phyloP scores from a whole-genome alignment of 2,329 filamentous ascomycete species.

The Phyllosticta citribraziliensis region DNA sequence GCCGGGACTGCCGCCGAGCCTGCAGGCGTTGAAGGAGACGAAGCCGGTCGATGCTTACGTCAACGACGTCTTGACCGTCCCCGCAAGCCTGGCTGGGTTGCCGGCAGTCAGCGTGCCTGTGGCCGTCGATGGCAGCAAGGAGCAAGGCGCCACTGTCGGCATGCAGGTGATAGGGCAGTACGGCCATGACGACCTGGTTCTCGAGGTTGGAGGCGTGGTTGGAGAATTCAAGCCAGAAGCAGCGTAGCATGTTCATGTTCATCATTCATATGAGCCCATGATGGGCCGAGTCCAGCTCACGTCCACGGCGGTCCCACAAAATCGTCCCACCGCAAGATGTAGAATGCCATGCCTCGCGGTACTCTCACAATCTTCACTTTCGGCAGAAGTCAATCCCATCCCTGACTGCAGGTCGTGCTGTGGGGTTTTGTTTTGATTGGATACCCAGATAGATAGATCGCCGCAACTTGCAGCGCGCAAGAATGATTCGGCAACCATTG shows the following conservation, averaged over 20 bases:
- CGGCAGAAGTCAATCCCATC: too few species aligned
- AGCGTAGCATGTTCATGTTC: not conserved
- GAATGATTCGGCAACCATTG: too few species aligned
- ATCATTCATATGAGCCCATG: too few species aligned
- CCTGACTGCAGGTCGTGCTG: too few species aligned
- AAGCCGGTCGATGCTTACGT: constrained; percentile 64
- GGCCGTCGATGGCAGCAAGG: constrained; percentile 18
- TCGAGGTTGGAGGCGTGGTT: constrained; percentile 47
- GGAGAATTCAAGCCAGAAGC: constrained; percentile 14
- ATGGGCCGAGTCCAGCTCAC: too few species aligned
- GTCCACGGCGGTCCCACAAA: too few species aligned
- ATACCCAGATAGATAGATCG: too few species aligned
- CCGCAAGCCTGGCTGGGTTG: constrained; percentile 82
- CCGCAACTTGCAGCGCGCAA: too few species aligned
- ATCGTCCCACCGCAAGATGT: too few species aligned
- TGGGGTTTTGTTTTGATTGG: too few species aligned
- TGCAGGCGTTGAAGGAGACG: constrained; percentile 36
- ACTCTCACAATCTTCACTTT: too few species aligned
- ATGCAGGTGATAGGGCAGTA: constrained; percentile 76
- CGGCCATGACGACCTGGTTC: constrained; percentile 59
- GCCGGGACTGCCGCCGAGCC: constrained; percentile 59
- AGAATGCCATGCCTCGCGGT: too few species aligned
- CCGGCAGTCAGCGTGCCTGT: constrained; percentile 80
- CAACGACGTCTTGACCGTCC: constrained; percentile 94
- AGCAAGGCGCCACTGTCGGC: constrained; percentile 36